Evolutionary conservation across 129 eudicot genomes (phyloP), one percentile per base, ranked within the genome.

Genomic region (Calendula officinalis): DNA sequence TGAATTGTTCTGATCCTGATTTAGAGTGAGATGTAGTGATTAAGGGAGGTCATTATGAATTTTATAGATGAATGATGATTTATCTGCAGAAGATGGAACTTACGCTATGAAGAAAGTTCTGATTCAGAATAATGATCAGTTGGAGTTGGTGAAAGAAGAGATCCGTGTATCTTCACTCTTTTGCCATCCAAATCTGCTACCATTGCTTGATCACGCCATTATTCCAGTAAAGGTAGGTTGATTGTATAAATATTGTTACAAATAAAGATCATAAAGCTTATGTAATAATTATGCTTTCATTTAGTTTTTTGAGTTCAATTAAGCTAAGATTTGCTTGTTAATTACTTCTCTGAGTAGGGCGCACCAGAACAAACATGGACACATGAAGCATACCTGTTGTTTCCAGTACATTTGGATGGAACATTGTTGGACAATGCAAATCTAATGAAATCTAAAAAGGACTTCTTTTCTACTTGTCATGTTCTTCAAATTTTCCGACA

Each of bases 31-130:
- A 43, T 68, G 44, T 52, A 30, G 47, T 69, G 59, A 58, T 69
- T 44, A 27, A 17, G 5, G 5, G 36, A n/a, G 39, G 53, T 42
- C 3, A 62, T 62, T 45, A 62, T 14, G 42, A 35, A 51, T 7
- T 54, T 41, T 67, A 33, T 64, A 54, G 38, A 44, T 52, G 47
- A 51, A 52, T 35, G 40, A 14, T n/a, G 15, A 6, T 67, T 61
- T 40, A 15, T 73, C 8, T 80, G 84, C 75, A 22, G 30, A 22
- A 22, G 30, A 22, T 85, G 98, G 98, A 74, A 91, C 98, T 42
- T 91, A 91, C 76, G 98, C 98, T 38, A 87, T 91, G 98, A 91
- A 87, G 82, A 91, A 91, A 79, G 94, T 91, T 66, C 72, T 91
- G 64, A 87, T 91, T 66, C 98, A 91, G 69, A 91, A 78, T 65